Evolutionary conservation across 306 rosid species (phyloP).

Genomic region (Inga oerstediana): DNA sequence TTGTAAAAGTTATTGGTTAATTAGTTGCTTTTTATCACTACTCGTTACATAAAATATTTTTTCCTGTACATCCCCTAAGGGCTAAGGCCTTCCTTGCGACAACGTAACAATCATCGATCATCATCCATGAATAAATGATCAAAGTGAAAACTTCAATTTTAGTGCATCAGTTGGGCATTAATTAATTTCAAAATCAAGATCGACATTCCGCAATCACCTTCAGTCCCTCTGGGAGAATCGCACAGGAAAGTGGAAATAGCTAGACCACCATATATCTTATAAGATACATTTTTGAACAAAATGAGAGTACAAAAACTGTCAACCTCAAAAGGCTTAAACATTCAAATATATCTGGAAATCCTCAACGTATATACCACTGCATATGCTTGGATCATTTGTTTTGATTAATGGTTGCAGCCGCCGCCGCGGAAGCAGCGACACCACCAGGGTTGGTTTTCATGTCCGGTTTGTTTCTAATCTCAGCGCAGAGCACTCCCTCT

Average conservation of each 20-base stretch:
- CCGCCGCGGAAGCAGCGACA: slow-evolving; percentile 56
- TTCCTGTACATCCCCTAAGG: no score
- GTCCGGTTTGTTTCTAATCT: slow-evolving; percentile 54
- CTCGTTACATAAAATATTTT: no score
- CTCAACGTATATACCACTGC: not conserved
- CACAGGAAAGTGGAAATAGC: not conserved
- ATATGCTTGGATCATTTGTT: not conserved
- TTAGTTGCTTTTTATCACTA: no score
- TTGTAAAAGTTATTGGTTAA: no score
- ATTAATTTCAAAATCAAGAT: no score
- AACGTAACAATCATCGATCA: no score
- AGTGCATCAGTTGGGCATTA: no score
- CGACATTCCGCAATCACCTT: no score
- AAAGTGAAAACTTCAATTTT: no score
- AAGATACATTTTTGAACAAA: not conserved
- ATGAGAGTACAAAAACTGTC: not conserved
- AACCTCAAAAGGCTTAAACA: not conserved
- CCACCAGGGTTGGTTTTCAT: slow-evolving; percentile 73
- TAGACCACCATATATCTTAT: not conserved
- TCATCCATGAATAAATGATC: no score
- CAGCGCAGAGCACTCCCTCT: slow-evolving; percentile 59
- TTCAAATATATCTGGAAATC: not conserved
- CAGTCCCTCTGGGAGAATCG: not conserved
- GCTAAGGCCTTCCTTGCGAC: no score
- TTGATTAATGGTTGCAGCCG: slow-evolving; percentile 60